Percentiles rank a stretch among this genome's conserved stretches.
These are phyloP conservation scores for Luzula sylvatica DNA, from an alignment of 176 grass and related monocot species.

Conservation along the genomic window DNA sequence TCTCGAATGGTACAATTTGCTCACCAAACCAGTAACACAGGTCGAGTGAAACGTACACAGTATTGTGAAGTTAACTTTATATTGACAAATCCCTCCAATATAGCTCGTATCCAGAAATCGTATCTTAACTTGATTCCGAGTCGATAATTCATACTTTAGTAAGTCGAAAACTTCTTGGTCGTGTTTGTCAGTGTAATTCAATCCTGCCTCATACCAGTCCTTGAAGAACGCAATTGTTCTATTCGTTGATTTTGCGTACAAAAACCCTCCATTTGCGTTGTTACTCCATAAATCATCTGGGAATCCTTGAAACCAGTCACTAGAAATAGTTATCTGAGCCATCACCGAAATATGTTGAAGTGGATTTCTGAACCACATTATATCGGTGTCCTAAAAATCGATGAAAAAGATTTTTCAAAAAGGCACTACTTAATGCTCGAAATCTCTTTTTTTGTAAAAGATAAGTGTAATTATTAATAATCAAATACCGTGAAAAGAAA, in stretches of 20 bases:
- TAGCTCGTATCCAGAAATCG: no score
- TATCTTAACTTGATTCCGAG: no score
- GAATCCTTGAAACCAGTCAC: conserved; percentile 42
- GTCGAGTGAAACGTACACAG: no score
- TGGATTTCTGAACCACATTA: conserved; percentile 58
- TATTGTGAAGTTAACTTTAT: no score
- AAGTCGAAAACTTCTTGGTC: no score
- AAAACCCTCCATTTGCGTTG: conserved; percentile 53
- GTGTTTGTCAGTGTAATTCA: no score
- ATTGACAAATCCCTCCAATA: no score
- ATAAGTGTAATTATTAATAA: background rate
- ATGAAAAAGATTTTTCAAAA: background rate
- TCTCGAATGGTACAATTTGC: no score
- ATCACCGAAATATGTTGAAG: conserved; percentile 39
- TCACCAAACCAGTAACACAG: no score
- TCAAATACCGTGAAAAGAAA: conserved; percentile 54
- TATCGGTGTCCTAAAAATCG: conserved; percentile 36
- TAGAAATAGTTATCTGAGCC: conserved; percentile 40
- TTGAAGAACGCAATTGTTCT: background rate
- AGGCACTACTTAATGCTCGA: background rate
- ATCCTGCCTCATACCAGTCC: no score
- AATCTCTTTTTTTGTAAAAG: background rate
- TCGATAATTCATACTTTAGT: no score
- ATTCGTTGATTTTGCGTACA: conserved; percentile 27
- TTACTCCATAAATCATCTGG: conserved; percentile 22